Conservation (phyloP, 768 basidiomycete species). For the Boletus sp. region DNA sequence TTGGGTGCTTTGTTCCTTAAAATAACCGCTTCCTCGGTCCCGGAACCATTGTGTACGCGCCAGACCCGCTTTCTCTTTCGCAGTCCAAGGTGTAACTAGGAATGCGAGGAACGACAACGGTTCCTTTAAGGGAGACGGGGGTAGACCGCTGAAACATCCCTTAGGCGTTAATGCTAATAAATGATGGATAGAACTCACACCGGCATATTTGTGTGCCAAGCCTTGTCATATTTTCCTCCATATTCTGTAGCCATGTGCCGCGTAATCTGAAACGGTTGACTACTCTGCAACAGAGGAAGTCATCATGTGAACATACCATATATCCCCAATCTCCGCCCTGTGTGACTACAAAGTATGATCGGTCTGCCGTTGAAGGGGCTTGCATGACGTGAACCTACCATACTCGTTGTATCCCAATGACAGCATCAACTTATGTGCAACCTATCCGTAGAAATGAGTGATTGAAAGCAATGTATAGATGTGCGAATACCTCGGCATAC, state of each 20-base stretch:
- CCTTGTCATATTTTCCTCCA: constrained; percentile 44
- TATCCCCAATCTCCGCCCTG: constrained; percentile 52
- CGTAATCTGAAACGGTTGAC: constrained; percentile 32
- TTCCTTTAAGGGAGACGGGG: constrained; percentile 21
- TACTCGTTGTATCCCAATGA: constrained; percentile 49
- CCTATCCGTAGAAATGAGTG: constrained; percentile 24
- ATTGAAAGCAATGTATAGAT: neutral
- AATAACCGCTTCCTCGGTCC: constrained; percentile 32
- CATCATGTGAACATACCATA: constrained; percentile 24
- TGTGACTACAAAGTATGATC: constrained; percentile 33
- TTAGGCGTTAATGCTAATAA: neutral
- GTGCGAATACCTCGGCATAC: constrained; percentile 49
- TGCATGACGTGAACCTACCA: constrained; percentile 28
- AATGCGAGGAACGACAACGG: constrained; percentile 31
- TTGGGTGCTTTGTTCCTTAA: constrained; percentile 36
- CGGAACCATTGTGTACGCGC: constrained; percentile 19
- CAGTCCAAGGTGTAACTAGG: constrained; percentile 29
- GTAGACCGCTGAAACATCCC: constrained; percentile 14
- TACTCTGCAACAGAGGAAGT: neutral
- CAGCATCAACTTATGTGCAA: constrained; percentile 50
- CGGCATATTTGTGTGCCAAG: constrained; percentile 51
- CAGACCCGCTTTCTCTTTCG: constrained; percentile 26
- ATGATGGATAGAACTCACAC: constrained; percentile 31
- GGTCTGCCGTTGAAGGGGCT: neutral
- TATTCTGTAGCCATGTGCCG: constrained; percentile 33